Conservation (phyloP, 805 yeast genomes). For the Metschnikowia reukaufii region DNA sequence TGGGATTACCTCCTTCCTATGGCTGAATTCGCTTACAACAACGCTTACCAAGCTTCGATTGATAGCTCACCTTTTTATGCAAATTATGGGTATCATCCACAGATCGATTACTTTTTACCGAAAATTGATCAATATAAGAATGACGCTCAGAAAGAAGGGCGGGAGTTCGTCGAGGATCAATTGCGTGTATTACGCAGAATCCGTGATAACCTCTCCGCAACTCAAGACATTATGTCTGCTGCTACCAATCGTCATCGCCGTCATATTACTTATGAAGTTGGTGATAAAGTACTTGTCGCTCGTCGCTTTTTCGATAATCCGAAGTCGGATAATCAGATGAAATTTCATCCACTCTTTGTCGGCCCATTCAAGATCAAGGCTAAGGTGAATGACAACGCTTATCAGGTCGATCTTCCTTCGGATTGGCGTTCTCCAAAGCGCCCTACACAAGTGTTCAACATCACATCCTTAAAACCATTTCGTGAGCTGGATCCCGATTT, state of each 20-base stretch:
- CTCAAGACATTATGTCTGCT: background rate
- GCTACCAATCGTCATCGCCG: background rate
- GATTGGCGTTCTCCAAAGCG: background rate
- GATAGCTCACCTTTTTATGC: background rate
- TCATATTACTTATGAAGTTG: background rate
- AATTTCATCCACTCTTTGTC: background rate
- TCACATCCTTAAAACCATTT: background rate
- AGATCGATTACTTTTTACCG: background rate
- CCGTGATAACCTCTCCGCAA: background rate
- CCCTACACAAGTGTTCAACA: background rate
- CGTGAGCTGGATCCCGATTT: background rate
- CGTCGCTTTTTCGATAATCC: background rate
- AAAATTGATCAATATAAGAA: background rate
- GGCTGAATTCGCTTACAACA: conserved; percentile 4
- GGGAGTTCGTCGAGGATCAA: background rate
- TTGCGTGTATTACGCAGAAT: background rate
- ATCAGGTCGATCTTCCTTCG: background rate
- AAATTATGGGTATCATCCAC: background rate
- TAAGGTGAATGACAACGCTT: background rate
- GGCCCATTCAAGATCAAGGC: background rate
- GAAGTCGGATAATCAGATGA: background rate
- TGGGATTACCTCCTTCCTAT: background rate
- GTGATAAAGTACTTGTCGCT: background rate
- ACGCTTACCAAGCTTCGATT: background rate
- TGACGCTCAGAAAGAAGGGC: background rate